Evolutionary conservation across 75 land plant species (phyloP).

Genomic region (Pinus albicaulis): DNA sequence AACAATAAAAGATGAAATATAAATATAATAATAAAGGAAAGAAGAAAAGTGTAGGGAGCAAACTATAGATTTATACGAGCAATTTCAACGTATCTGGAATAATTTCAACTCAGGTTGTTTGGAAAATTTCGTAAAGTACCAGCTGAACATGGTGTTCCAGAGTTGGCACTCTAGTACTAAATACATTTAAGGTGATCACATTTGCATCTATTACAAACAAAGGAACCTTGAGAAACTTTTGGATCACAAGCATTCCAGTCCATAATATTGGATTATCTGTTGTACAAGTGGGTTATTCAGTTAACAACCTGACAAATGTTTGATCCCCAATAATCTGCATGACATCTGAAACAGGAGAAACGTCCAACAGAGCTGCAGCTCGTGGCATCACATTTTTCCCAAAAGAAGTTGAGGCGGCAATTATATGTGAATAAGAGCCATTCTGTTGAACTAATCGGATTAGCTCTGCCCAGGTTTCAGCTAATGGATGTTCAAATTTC

Average conservation of each 20-base stretch:
- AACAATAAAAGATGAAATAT: no score
- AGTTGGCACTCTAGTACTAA: not conserved
- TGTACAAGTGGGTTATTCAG: not conserved
- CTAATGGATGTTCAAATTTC: slow-evolving; percentile 65
- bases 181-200: not conserved
- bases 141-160: not conserved
- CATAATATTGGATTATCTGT: not conserved
- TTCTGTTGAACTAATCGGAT: slow-evolving; percentile 61
- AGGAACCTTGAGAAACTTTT: not conserved
- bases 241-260: not conserved
- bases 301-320: slow-evolving; percentile 71
- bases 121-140: not conserved
- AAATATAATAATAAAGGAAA: no score
- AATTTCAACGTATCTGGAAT: not conserved
- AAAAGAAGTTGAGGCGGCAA: slow-evolving; percentile 80
- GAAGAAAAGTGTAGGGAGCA: not conserved
- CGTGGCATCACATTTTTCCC: slow-evolving; percentile 90
- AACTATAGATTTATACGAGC: not conserved
- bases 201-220: not conserved
- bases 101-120: not conserved
- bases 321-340: slow-evolving; percentile 55
- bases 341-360: slow-evolving; percentile 91
- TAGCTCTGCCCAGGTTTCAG: slow-evolving; percentile 92
- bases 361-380: slow-evolving; percentile 90
- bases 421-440: slow-evolving; percentile 61